These are phyloP conservation scores for Ballota nigra DNA, from an alignment of 257 asterid species.

Conservation along the genomic window DNA sequence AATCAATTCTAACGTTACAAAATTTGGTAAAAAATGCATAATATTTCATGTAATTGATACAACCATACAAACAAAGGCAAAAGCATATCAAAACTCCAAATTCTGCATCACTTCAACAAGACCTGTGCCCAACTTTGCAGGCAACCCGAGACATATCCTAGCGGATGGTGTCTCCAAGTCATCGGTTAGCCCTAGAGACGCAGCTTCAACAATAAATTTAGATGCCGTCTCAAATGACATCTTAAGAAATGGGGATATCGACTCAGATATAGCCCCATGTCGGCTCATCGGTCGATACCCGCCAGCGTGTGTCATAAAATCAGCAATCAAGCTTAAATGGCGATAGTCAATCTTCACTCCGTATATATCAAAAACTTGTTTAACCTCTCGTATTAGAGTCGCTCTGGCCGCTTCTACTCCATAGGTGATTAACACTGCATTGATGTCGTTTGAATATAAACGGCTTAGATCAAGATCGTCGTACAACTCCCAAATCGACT, in stretches of 20 bases:
- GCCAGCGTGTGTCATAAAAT: constrained; percentile 87
- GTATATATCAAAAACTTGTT: constrained; percentile 77
- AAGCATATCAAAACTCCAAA: constrained; percentile 31
- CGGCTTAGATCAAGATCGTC: constrained; percentile 68
- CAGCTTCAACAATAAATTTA: constrained; percentile 86
- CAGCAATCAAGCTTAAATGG: constrained; percentile 81
- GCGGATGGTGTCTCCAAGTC: constrained; percentile 76
- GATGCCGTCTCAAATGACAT: constrained; percentile 94
- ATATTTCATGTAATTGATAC: not conserved
- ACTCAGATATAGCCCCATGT: constrained; percentile 74
- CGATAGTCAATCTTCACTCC: constrained; percentile 88
- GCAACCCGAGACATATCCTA: constrained; percentile 84
- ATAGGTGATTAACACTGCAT: constrained; percentile 62
- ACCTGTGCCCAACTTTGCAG: constrained; percentile 90
- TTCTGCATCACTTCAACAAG: constrained; percentile 84
- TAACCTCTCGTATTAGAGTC: constrained; percentile 72
- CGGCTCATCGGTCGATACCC: constrained; percentile 89
- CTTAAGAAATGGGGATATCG: constrained; percentile 70
- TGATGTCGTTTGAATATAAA: constrained; percentile 68
- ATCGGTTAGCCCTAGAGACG: constrained; percentile 61
- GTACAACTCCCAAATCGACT: constrained; percentile 71
- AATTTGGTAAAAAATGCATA: not conserved
- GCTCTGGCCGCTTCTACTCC: constrained; percentile 98
- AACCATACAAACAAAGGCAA: not conserved
- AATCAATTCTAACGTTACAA: not conserved